Evolutionary conservation across 495 filamentous ascomycete species (phyloP).

Genomic region (Alectoria sarmentosa): DNA sequence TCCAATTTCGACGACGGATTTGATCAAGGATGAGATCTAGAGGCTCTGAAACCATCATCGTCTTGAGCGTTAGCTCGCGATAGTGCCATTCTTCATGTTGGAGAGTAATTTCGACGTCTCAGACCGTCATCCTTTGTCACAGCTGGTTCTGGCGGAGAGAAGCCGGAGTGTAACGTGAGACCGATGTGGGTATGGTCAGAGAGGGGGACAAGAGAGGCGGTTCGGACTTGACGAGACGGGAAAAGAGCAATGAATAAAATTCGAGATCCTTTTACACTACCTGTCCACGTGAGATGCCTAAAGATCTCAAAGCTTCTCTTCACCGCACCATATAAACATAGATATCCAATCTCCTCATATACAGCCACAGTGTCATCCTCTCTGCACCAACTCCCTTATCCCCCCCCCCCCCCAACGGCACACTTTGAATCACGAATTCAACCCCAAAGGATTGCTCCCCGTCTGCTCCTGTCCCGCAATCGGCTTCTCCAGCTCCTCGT

Average conservation of each 20-base stretch:
- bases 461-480: constrained; percentile 28
- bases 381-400: background rate
- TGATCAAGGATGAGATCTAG: background rate
- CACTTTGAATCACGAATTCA: constrained; percentile 25
- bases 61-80: background rate
- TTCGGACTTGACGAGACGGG: background rate
- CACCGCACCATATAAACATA: background rate
- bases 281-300: background rate
- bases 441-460: constrained; percentile 24
- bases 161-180: background rate
- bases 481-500: constrained; percentile 14
- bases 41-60: background rate
- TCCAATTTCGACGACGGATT: too few species aligned
- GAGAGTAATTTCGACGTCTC: background rate
- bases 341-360: background rate
- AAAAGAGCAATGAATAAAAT: background rate
- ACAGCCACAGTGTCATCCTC: background rate
- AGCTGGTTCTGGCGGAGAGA: background rate
- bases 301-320: background rate
- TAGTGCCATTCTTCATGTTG: background rate
- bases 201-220: too few species aligned
- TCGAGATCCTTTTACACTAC: background rate
- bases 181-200: too few species aligned
- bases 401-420: background rate
- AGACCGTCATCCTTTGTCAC: background rate